Base-by-base conservation (phyloP, 2,329 filamentous ascomycete genomes). In the Trichophyton benhamiae region DNA sequence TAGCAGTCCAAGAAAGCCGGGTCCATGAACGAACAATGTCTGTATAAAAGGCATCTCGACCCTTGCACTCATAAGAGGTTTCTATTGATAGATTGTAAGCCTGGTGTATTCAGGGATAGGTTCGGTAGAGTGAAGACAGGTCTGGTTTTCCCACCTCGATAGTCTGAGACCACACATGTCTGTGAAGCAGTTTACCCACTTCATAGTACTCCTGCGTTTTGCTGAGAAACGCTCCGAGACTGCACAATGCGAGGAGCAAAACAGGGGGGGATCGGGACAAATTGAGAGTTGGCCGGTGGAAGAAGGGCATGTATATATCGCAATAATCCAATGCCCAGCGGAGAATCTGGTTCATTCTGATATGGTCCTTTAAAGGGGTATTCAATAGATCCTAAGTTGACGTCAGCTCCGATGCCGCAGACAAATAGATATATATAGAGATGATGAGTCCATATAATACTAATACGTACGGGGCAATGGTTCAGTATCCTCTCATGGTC, bases 21-120 rank as follows among this genome's bases (percentile, higher is more conserved):
- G 59, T 5, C 11, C 7, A 33, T 30, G 61, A 30, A 58, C 60
- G 30, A 38, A 66, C 65, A 67, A 44, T 33, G 65, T 66, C 57
- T 67, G 66, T 20, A 67, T 61, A 36, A 66, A 66, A 36, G 63
- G 65, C 53, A 66, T 62, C 30, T 67, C 66, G 20, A 67, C 65
- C 17, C 65, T 63, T 52, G 63, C 62, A 48, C 60, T 66, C 30
- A 63, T 57, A 3, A 64, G 57, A 49, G 64, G 62, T 63, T 64
- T 65, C 52, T 66, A 57, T 8, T 17, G 33, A 25, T 42, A 41
- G 1, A 15, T 42, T 27, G 27, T 53, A 9, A 55, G 30, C 30
- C 1, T 4, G 3, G 15, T 9, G 17, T 30, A 33, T 9, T 4
- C 8, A 20, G 38, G 11, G 20, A 48, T 48, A 48, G 20, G 9